These are phyloP conservation scores for Calvatia gigantea DNA, from an alignment of 768 basidiomycete genomes.

Conservation along the genomic window DNA sequence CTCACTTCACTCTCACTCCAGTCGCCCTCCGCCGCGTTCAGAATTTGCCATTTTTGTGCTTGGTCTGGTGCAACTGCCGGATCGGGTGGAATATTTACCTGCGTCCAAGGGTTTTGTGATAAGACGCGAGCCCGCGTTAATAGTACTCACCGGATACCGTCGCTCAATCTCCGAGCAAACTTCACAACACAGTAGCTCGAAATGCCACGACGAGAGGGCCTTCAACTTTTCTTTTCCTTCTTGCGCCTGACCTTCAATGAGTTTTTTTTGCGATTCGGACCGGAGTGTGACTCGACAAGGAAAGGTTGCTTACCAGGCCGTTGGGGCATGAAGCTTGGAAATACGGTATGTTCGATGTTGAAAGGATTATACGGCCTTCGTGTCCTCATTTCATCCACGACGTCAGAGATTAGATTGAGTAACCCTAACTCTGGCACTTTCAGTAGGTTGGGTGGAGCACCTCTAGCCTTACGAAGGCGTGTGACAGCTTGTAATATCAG, in stretches of 20 bases:
- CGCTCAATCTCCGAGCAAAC: conserved; percentile 3
- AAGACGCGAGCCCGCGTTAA: not conserved
- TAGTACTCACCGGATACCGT: not conserved
- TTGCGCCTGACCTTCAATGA: not conserved
- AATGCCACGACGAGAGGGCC: not conserved
- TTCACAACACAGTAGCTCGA: conserved; percentile 7
- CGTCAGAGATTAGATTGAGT: not conserved
- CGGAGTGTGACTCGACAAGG: not conserved
- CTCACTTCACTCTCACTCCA: not conserved
- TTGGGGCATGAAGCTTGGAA: not conserved
- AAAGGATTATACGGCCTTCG: not conserved
- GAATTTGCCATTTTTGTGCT: not conserved
- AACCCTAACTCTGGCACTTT: not conserved
- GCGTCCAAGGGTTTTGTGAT: not conserved
- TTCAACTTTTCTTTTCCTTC: conserved; percentile 7
- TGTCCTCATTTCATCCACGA: not conserved
- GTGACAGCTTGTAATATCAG: not conserved
- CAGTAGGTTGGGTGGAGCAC: not conserved
- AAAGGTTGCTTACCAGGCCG: not conserved
- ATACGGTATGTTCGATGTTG: not conserved
- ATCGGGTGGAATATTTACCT: not conserved
- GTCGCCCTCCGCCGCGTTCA: not conserved
- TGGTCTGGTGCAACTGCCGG: not conserved
- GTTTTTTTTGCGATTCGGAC: not conserved
- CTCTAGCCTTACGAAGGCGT: not conserved